These are phyloP conservation scores for Cyberlindnera americana DNA, from an alignment of 805 yeast genomes.

Conservation along the genomic window DNA sequence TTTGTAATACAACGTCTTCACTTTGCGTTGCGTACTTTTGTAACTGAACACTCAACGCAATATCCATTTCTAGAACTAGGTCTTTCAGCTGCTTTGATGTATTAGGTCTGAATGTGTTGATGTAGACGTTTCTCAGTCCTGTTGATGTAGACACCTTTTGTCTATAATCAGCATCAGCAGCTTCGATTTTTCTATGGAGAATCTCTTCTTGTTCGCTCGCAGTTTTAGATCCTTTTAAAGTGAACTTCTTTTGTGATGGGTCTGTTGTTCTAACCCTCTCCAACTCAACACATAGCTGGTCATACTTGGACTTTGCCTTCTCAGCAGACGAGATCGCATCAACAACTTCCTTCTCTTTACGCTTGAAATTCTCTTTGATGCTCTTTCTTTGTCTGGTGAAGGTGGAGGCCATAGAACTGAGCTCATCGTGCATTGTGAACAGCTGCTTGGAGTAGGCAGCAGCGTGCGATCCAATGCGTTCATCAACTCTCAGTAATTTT, in stretches of 20 bases:
- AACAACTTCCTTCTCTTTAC: constrained; percentile 77
- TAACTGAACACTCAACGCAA: constrained; percentile 83
- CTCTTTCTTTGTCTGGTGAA: constrained; percentile 70
- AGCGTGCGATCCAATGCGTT: constrained; percentile 67
- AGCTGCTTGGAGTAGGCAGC: constrained; percentile 74
- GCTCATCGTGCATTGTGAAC: constrained; percentile 82
- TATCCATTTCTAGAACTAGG: constrained; percentile 80
- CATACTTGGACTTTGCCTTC: constrained; percentile 79
- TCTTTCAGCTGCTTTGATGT: constrained; percentile 68
- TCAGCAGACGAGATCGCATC: constrained; percentile 85
- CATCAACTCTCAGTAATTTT: constrained; percentile 72
- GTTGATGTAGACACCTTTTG: constrained; percentile 71
- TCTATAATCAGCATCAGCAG: constrained; percentile 84
- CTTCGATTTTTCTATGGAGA: constrained; percentile 69
- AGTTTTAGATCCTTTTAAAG: constrained; percentile 74
- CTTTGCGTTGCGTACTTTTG: constrained; percentile 86
- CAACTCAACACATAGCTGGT: constrained; percentile 77
- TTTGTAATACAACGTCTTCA: constrained; percentile 77
- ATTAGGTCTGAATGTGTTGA: constrained; percentile 73
- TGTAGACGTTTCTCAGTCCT: constrained; percentile 67
- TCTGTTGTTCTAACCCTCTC: constrained; percentile 79
- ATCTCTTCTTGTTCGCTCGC: constrained; percentile 89
- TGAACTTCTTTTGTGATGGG: constrained; percentile 78
- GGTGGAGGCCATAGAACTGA: constrained; percentile 64
- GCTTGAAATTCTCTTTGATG: constrained; percentile 75